A percentile compares a stretch with the other conserved stretches of the same genome.
Evolutionary conservation across 345 rosid genomes (phyloP).

Genomic region (Corchorus olitorius): DNA sequence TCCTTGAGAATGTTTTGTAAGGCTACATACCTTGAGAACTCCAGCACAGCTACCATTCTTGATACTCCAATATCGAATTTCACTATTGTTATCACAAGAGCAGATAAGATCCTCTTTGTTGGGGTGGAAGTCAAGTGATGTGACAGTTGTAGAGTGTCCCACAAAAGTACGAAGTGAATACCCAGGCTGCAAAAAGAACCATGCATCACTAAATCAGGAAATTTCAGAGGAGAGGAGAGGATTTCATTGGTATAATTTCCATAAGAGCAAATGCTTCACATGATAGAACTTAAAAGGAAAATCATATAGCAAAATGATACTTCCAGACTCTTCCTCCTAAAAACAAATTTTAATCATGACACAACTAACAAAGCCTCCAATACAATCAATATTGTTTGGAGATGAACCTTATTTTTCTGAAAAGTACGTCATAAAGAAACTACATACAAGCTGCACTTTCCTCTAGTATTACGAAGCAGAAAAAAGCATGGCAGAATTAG

Average conservation of each 20-base stretch:
- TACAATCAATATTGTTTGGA: background rate
- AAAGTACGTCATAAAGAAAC: background rate
- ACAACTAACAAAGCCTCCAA: background rate
- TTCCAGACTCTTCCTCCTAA: background rate
- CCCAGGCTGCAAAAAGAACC: conserved; percentile 47
- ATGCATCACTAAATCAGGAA: conserved; percentile 8
- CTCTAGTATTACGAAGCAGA: background rate
- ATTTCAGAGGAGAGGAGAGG: background rate
- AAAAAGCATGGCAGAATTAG: background rate
- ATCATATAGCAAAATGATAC: background rate
- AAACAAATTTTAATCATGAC: conserved; percentile 4
- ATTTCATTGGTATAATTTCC: background rate
- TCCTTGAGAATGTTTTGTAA: background rate
- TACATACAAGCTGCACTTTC: background rate
- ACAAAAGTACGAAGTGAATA: conserved; percentile 52
- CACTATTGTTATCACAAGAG: conserved; percentile 62
- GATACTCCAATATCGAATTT: conserved; percentile 76
- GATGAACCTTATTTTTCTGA: background rate
- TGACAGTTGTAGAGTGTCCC: conserved; percentile 65
- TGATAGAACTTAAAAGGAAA: background rate
- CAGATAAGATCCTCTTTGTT: conserved; percentile 62
- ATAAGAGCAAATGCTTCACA: background rate
- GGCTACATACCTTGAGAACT: conserved; percentile 48
- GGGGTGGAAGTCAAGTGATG: conserved; percentile 76
- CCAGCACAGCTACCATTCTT: conserved; percentile 64